Base-by-base conservation (phyloP, 352 stramenopile species). In the Thraustochytrium striatum region DNA sequence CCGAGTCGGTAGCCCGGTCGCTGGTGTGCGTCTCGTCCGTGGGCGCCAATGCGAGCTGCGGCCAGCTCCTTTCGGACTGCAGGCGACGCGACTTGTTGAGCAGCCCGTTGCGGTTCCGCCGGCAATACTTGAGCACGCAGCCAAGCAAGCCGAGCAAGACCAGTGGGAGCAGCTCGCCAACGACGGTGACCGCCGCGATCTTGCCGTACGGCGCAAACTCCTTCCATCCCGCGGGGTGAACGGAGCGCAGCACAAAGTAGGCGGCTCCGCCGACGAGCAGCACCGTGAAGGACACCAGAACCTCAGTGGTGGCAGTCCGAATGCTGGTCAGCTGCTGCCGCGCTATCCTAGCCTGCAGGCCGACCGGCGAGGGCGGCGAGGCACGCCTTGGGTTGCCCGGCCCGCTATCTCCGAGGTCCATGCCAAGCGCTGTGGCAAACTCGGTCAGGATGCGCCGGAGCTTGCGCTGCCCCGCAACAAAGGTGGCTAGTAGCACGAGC, bases 171-270 rank as follows among this genome's bases (percentile, higher is more conserved):
- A 70, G 30, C 35, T 70, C 59, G 59, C 53, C 53, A 3, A 32
- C n/a, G 25, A 70, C 8, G 36, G 59, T 52, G 25, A 70, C 59
- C 2, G 32, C 9, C 35, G 21, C 16, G 41, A 70, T 35, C 59
- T 47, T 50, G 59, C 59, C 59, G 28, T 53, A 33, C 16, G 36
- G 36, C 21, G 59, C 59, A 38, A 25, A 52, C 33, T 70, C 38
- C 35, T 70, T 70, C 59, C 59, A 70, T n/a, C n/a, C n/a, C n/a
- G n/a, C n/a, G n/a, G n/a, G 41, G 50, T 52, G 41, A 70, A 55
- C 21, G 59, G 35, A 52, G n/a, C n/a, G n/a, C n/a, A 70, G 28
- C 19, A 30, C n/a, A 33, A 38, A 33, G 41, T 70, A 70, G 36
- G 32, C 16, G 21, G 30, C 59, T 2, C 59, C 59, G 33, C 30